Evolutionary conservation across 192 early-diverging fungal species (phyloP), one percentile per base, ranked within the genome.

Genomic region (Diversispora epigaea): DNA sequence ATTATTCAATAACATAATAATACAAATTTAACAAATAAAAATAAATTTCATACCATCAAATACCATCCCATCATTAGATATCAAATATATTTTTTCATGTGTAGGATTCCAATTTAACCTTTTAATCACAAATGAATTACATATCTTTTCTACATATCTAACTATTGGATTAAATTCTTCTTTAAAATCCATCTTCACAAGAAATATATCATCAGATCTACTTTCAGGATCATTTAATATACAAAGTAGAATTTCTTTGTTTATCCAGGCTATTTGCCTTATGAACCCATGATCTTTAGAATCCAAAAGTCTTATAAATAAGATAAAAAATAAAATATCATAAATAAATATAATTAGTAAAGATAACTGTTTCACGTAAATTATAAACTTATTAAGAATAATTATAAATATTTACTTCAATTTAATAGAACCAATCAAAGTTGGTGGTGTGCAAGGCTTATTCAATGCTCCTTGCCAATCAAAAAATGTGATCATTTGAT

Each of bases 221-320:
- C 63, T 75, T 10, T 76, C 68, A 11, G 75, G 68, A 68, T 87
- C 79, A 71, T 84, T 81, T 46, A 83, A 84, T 6, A 93, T 77
- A n/a, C 81, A 88, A 17, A 90, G 77, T 11, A 95, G 40, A 5
- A 79, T 82, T 52, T 79, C 73, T 5, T 81, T 63, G 6, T 77
- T 75, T 4, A 89, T 84, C 88, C 89, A 94, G 1, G 85, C 85
- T 12, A 95, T 79, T 75, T 97, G 95, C 7, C 92, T 88, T 25
- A 82, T 8, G 71, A 68, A 56, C 74, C 52, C 22, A 32, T 2
- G 2, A 32, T 71, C 77, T 39, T 17, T 54, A 54, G 8, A 14
- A 17, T 4, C 14, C 12, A 17, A 17, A 11, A 54, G n/a, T 54
- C 12, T 54, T 54, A 17, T 11, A 11, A 11, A 11, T 54, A 54